Base-by-base conservation (phyloP, 2,329 filamentous ascomycete species). In the Aspergillus hortae region DNA sequence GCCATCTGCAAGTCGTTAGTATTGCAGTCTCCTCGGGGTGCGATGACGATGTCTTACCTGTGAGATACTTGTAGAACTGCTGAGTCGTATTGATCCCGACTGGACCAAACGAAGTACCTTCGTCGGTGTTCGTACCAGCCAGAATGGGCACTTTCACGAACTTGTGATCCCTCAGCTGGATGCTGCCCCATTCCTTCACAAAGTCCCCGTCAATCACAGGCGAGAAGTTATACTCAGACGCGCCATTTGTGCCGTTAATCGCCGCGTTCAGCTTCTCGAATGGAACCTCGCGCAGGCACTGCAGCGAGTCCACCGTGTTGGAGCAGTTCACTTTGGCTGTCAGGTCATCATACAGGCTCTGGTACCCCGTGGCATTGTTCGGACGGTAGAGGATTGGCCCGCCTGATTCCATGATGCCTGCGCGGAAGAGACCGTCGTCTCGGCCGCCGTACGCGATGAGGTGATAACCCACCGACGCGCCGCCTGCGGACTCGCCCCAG, bases 131-230 rank as follows among this genome's bases (percentile, higher is more conserved):
- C 33, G 78, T 79, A 6, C 87, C 86, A 32, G 78, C 72, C 6
- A 89, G 74, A 38, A 88, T 78, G 1, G 85, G 83, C 0, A 88
- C 82, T 48, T 82, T 77, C 51, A 87, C 80, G 56, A 88, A 87
- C 15, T 77, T 76, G 44, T 84, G 84, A 4, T 76, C 65, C 1
- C 72, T 68, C 5, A 89, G 70, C 57, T 85, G 81, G 6, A 76
- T 65, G 9, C 79, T 80, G 1, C 77, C 78, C 55, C 76, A 79
- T 6, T 76, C 74, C 9, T 71, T 69, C 15, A 86, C 71, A 47
- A 85, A 76, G 59, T 84, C 80, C 1, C 79, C 78, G 57, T 87
- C 84, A 30, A 83, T 62, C 9, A 75, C 67, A 1, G 77, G 76
- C n/a, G 14, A 48, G 46, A 67, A 67, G 14, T 44, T 51, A 45